These are phyloP conservation scores for Sordariomycetes sp. DNA, from an alignment of 2,329 filamentous ascomycete species.

Conservation along the genomic window DNA sequence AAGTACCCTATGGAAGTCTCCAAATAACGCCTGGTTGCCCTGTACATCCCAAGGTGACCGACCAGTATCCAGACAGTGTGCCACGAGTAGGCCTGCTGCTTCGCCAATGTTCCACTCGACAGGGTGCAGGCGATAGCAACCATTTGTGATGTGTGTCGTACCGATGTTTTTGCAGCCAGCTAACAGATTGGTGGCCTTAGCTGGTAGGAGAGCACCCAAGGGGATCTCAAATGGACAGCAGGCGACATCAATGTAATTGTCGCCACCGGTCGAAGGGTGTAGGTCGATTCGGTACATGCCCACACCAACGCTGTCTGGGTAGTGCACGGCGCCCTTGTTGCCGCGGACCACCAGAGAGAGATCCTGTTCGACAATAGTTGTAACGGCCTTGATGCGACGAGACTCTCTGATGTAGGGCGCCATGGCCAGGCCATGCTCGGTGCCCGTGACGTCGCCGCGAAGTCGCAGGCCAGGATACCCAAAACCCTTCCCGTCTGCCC, in stretches of 20 bases:
- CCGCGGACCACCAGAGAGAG: conserved; percentile 12
- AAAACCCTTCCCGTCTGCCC: conserved; percentile 12
- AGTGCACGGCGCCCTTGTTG: conserved; percentile 11
- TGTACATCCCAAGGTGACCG: conserved; percentile 13
- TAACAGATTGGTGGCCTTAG: conserved; percentile 10
- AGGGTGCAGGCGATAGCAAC: conserved; percentile 16
- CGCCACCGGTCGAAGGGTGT: conserved; percentile 15
- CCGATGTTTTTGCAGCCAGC: conserved; percentile 18
- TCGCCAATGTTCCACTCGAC: conserved; percentile 19
- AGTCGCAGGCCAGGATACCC: conserved; percentile 15
- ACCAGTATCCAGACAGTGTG: conserved; percentile 12
- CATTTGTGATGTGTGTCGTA: conserved; percentile 17
- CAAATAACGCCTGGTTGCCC: conserved; percentile 5
- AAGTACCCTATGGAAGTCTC: conserved; percentile 6
- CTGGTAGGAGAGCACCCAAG: conserved; percentile 12
- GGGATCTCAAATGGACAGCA: conserved; percentile 18
- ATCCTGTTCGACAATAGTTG: conserved; percentile 14
- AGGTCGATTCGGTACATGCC: conserved; percentile 19
- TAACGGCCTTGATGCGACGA: conserved; percentile 14
- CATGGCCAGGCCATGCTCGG: conserved; percentile 16
- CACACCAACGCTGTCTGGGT: conserved; percentile 15
- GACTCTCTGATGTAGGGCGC: conserved; percentile 16
- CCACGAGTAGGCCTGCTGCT: conserved; percentile 13
- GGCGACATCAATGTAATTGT: conserved; percentile 18
- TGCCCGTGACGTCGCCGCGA: conserved; percentile 15